Evolutionary conservation across 1,139 yeast species (phyloP), one percentile per base, ranked within the genome.

Genomic region (Saccharomyces pastorianus): DNA sequence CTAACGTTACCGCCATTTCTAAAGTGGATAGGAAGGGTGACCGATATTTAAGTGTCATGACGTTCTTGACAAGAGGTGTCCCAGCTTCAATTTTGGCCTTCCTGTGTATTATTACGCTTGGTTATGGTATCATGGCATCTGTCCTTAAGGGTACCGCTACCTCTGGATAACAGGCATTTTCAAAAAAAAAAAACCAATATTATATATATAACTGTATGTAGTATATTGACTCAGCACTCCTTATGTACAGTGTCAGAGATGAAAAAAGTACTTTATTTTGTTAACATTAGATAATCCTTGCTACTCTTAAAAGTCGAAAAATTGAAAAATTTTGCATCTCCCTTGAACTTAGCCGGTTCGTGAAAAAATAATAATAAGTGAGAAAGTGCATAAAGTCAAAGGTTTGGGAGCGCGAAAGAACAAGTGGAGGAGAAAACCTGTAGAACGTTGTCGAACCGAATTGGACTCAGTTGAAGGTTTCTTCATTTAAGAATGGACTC

Each of bases 31-130:
- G 83, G 56, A 76, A 84, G 56, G 89, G 89, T 25, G 79, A 79
- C 51, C 80, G 87, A 48, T 84, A 84, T 61, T 73, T 84, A 64
- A 77, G 79, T n/a, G 86, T 84, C 38, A 73, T 77, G 47, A 81
- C 84, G 0, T 84, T 84, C 62, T 81, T 84, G 52, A 81, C 85
- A 2, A 77, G 89, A 66, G 91, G 91, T 68, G 84, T 84, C 6
- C 88, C 89, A 5, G 77, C 82, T 53, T 81, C 86, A 4, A 63
- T 83, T 11, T 71, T 83, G 51, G 83, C 83, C 2, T 84, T 81
- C 63, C 64, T 73, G 2, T 73, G 82, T 47, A 76, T 83, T 55
- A 79, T 84, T 48, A 80, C 87, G 4, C 72, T 85, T 31, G 91
- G 91, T 20, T 84, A 78, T 64, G 84, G 84, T 59, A 81, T 83